phyloP scores from a whole-genome alignment of 805 yeast genomes.

The Yamadazyma scolyti region DNA sequence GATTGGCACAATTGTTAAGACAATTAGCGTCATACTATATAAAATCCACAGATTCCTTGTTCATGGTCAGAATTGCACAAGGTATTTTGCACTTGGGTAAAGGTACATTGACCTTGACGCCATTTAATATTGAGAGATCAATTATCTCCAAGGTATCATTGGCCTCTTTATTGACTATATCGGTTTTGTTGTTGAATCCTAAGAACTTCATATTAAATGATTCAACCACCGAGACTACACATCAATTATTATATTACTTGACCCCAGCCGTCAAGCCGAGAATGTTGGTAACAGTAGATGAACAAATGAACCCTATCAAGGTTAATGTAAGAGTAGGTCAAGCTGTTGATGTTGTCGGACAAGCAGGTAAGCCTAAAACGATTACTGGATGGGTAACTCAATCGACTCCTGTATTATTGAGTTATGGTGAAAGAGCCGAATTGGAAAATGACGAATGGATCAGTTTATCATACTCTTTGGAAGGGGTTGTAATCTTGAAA shows the following conservation, averaged over 20 bases:
- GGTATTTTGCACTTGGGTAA: slow-evolving; percentile 94
- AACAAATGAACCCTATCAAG: slow-evolving; percentile 83
- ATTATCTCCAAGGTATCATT: slow-evolving; percentile 83
- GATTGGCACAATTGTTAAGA: slow-evolving; percentile 91
- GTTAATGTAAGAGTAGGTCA: slow-evolving; percentile 98
- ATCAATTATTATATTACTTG: slow-evolving; percentile 78
- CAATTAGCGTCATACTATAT: slow-evolving; percentile 92
- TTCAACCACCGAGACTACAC: slow-evolving; percentile 45
- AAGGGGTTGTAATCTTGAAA: slow-evolving; percentile 88
- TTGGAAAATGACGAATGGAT: slow-evolving; percentile 91
- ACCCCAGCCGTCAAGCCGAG: slow-evolving; percentile 91
- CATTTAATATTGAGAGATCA: slow-evolving; percentile 85
- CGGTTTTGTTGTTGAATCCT: slow-evolving; percentile 84
- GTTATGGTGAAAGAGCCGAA: slow-evolving; percentile 95
- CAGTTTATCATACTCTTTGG: slow-evolving; percentile 75
- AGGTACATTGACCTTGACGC: slow-evolving; percentile 87
- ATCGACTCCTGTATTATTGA: slow-evolving; percentile 91
- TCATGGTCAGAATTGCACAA: slow-evolving; percentile 91
- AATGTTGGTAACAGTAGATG: slow-evolving; percentile 89
- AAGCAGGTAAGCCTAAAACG: slow-evolving; percentile 98
- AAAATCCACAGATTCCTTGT: slow-evolving; percentile 84
- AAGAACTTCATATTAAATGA: slow-evolving; percentile 73
- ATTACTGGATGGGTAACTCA: slow-evolving; percentile 99
- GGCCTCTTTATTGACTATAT: slow-evolving; percentile 82
- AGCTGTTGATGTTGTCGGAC: slow-evolving; percentile 98